phyloP scores from a whole-genome alignment of 2,329 filamentous ascomycete species.

The Pseudogymnoascus sp. region DNA sequence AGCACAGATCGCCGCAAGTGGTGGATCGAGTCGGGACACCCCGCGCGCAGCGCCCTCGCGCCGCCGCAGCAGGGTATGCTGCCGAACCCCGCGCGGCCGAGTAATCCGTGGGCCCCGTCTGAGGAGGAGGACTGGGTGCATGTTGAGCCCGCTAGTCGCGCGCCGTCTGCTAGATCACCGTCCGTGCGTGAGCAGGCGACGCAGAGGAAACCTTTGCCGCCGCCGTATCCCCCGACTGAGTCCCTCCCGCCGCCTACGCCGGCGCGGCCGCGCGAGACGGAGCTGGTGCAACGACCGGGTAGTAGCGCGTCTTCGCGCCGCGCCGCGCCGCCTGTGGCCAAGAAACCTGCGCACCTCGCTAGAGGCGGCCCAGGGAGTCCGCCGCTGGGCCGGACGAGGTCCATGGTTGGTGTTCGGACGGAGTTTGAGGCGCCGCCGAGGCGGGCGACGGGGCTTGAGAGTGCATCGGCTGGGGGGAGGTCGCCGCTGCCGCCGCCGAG shows the following conservation, averaged over 20 bases:
- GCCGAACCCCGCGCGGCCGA: constrained; percentile 65
- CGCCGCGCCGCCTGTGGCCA: constrained; percentile 26
- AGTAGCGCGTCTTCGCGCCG: constrained; percentile 7
- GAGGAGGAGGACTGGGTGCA: constrained; percentile 81
- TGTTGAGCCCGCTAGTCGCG: constrained; percentile 28
- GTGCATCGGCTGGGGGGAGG: neutral
- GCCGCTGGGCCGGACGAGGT: constrained; percentile 12
- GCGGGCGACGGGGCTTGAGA: constrained; percentile 16
- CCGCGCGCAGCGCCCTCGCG: constrained; percentile 65
- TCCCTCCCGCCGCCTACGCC: neutral
- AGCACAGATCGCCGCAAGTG: constrained; percentile 64
- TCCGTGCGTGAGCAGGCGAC: too few relatives aligned
- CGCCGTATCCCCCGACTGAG: neutral
- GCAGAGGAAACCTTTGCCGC: neutral
- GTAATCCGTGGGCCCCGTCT: constrained; percentile 73
- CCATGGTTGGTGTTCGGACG: constrained; percentile 14
- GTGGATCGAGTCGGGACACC: constrained; percentile 65
- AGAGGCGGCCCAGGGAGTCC: constrained; percentile 18
- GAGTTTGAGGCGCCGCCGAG: constrained; percentile 22
- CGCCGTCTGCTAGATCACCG: too few relatives aligned
- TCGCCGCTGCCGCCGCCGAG: constrained; percentile 23
- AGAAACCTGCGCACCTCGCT: constrained; percentile 28
- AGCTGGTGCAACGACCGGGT: neutral
- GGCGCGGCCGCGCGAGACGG: neutral
- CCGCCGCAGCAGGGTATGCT: constrained; percentile 57